Conservation (phyloP, 2,329 filamentous ascomycete genomes). For the Trichoderma atroviride region DNA sequence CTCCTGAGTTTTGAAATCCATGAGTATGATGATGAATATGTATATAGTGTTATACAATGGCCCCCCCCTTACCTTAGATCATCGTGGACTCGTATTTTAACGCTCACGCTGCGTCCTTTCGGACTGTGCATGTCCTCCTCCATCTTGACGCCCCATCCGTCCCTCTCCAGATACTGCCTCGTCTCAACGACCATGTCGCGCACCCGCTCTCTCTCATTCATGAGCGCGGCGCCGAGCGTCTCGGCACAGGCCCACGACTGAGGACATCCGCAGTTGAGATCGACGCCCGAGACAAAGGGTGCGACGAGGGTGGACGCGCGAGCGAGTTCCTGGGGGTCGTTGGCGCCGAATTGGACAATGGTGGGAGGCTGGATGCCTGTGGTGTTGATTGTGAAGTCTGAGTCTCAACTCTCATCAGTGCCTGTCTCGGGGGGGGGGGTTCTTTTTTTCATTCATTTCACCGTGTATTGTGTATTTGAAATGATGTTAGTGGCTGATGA, state of each 20-base stretch:
- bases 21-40: background rate
- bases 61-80: slow-evolving; percentile 54
- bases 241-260: slow-evolving; percentile 73
- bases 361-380: slow-evolving; percentile 56
- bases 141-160: slow-evolving; percentile 56
- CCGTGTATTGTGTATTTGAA: background rate
- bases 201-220: slow-evolving; percentile 67
- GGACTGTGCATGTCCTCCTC: slow-evolving; percentile 48
- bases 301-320: slow-evolving; percentile 64
- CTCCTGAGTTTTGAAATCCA: slow-evolving; percentile 38
- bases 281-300: slow-evolving; percentile 65
- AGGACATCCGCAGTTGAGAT: slow-evolving; percentile 74
- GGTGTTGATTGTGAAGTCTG: slow-evolving; percentile 65
- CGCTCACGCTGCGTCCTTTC: slow-evolving; percentile 62
- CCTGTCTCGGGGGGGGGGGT: background rate
- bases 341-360: slow-evolving; percentile 69
- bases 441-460: background rate
- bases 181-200: slow-evolving; percentile 65
- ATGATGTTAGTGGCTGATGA: background rate
- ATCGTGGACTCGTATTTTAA: slow-evolving; percentile 70
- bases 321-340: slow-evolving; percentile 61
- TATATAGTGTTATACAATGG: background rate
- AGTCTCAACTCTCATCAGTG: background rate
- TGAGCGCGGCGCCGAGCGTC: slow-evolving; percentile 68
- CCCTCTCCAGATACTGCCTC: slow-evolving; percentile 51